A percentile compares a stretch with the other conserved stretches of the same genome.
Evolutionary conservation across 192 early-diverging fungal species (phyloP).

Genomic region (Umbelopsis ramanniana): DNA sequence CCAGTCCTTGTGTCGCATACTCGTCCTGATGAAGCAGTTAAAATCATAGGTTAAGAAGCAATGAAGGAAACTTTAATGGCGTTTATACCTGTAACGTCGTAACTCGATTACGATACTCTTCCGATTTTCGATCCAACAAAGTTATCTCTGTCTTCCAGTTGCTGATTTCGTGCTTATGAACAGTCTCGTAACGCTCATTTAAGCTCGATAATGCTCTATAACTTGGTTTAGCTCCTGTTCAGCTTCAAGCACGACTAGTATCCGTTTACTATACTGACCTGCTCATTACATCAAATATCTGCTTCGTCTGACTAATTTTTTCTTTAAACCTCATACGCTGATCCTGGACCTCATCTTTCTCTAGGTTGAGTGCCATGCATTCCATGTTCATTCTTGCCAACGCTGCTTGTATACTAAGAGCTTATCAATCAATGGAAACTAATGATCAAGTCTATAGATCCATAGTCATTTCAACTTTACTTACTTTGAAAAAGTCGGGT

Average conservation of each 20-base stretch:
- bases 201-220: not conserved
- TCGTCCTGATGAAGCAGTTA: not conserved
- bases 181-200: not conserved
- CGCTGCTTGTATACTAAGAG: not conserved
- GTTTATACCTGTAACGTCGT: not conserved
- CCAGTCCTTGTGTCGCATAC: not conserved
- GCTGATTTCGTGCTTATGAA: not conserved
- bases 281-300: not conserved
- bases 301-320: not conserved
- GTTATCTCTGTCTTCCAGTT: slow-evolving; percentile 11
- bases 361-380: not conserved
- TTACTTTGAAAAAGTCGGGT: not conserved
- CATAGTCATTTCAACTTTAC: too few species aligned
- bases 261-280: not conserved
- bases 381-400: not conserved
- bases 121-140: slow-evolving; percentile 2
- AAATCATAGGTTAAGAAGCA: not conserved
- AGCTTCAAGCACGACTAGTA: not conserved
- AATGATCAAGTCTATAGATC: not conserved
- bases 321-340: not conserved
- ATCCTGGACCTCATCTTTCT: not conserved
- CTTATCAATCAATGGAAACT: not conserved
- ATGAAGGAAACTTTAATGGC: not conserved
- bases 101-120: slow-evolving; percentile 5
- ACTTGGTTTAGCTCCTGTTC: not conserved